Conservation (phyloP, 768 basidiomycete genomes). For the Mycena chlorophos region DNA sequence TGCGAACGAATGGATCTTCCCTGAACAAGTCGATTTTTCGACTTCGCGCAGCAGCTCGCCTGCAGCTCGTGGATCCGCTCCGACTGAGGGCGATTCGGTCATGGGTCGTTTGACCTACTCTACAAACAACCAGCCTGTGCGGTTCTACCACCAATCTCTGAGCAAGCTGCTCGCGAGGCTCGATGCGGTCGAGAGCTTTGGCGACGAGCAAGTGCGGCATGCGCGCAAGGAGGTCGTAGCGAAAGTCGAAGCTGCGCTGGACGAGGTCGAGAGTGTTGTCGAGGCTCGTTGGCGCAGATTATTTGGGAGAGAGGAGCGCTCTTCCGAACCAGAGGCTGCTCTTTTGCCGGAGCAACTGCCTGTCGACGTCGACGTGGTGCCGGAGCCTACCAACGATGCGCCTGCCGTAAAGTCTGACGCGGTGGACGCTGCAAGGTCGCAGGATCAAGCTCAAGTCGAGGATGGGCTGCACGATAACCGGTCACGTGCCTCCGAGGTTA, state of each 20-base stretch:
- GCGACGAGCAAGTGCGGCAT: conserved; percentile 52
- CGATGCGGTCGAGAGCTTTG: conserved; percentile 62
- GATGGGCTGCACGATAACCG: too few relatives aligned
- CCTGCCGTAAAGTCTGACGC: too few relatives aligned
- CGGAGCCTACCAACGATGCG: too few relatives aligned
- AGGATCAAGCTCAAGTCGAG: too few relatives aligned
- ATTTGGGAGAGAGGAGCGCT: conserved; percentile 23
- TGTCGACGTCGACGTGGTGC: too few relatives aligned
- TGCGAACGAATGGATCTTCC: conserved; percentile 41
- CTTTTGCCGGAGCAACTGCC: too few relatives aligned
- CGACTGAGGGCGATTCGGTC: conserved; percentile 20
- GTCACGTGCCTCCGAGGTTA: too few relatives aligned
- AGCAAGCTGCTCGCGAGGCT: conserved; percentile 54
- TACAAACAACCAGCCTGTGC: conserved; percentile 56
- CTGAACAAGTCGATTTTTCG: conserved; percentile 42
- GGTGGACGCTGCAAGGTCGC: too few relatives aligned
- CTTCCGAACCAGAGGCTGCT: too few relatives aligned
- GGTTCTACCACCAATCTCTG: conserved; percentile 63
- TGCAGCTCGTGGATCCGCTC: conserved; percentile 17
- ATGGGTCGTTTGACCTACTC: conserved; percentile 55
- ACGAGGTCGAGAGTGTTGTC: conserved; percentile 50
- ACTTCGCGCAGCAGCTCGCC: conserved; percentile 33
- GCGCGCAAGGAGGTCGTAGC: conserved; percentile 56
- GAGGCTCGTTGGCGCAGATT: conserved; percentile 40
- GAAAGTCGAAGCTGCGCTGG: conserved; percentile 56